Conservation (phyloP, 768 basidiomycete species). For the Auriscalpium vulgare region DNA sequence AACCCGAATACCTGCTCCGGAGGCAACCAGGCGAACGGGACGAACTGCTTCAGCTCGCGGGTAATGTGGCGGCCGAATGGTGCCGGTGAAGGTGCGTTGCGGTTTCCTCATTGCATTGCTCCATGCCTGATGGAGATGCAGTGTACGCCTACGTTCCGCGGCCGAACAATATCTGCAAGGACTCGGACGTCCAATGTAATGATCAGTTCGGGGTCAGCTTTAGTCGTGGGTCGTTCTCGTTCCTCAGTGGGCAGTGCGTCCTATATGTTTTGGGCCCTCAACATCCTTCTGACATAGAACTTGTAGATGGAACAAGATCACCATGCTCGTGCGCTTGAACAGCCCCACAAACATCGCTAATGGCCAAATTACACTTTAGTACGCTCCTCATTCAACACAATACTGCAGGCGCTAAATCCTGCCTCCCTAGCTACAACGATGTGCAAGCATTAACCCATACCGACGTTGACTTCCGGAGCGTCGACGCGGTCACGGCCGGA, state of each 20-base stretch:
- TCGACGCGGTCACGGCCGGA: constrained; percentile 42
- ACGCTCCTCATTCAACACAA: background rate
- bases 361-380: constrained; percentile 67
- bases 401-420: no score
- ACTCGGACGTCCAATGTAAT: constrained; percentile 55
- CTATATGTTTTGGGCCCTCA: constrained; percentile 1
- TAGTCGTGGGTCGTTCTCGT: constrained; percentile 56
- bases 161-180: constrained; percentile 49
- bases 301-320: constrained; percentile 58
- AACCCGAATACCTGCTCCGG: constrained; percentile 61
- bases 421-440: constrained; percentile 53
- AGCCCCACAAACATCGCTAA: constrained; percentile 60
- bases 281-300: background rate
- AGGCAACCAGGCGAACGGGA: constrained; percentile 53
- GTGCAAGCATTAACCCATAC: constrained; percentile 49
- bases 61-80: constrained; percentile 70
- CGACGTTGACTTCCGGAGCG: constrained; percentile 57
- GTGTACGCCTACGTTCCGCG: constrained; percentile 79
- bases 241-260: constrained; percentile 55
- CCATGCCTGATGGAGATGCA: constrained; percentile 21
- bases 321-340: constrained; percentile 76
- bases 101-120: background rate
- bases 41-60: constrained; percentile 64
- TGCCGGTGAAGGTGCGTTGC: constrained; percentile 55
- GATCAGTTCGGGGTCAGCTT: constrained; percentile 73